Evolutionary conservation across 2,329 filamentous ascomycete species (phyloP).

Genomic region (Penicillium sp.): DNA sequence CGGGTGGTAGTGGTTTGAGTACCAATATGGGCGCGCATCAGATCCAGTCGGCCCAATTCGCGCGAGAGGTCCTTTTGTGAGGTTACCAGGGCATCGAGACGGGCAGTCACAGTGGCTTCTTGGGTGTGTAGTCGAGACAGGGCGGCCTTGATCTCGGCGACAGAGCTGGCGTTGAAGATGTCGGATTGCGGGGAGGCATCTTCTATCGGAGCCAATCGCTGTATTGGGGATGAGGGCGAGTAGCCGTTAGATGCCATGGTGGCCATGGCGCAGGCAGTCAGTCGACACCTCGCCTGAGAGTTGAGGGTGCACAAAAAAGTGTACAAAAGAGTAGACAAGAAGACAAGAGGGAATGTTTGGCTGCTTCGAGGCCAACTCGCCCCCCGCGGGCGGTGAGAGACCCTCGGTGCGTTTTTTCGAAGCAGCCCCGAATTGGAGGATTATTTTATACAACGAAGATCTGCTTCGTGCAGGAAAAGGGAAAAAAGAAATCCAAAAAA

Average conservation of each 20-base stretch:
- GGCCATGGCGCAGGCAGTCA: too few species aligned
- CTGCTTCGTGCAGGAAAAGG: neutral
- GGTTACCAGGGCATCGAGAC: constrained; percentile 75
- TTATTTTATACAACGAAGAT: neutral
- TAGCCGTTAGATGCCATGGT: constrained; percentile 33
- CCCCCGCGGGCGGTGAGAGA: constrained; percentile 21
- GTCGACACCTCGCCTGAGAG: too few species aligned
- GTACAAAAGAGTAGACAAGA: neutral
- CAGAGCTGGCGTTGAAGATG: constrained; percentile 72
- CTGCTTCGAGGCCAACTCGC: constrained; percentile 25
- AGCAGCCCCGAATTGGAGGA: neutral
- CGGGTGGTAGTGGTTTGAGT: constrained; percentile 84
- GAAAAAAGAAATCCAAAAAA: neutral
- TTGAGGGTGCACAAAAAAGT: too few species aligned
- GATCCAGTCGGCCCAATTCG: constrained; percentile 83
- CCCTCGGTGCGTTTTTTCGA: constrained; percentile 4
- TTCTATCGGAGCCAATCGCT: constrained; percentile 6
- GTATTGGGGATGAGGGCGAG: constrained; percentile 6
- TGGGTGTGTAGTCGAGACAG: constrained; percentile 75
- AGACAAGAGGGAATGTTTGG: neutral
- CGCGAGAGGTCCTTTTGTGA: constrained; percentile 86
- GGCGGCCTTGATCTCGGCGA: constrained; percentile 78
- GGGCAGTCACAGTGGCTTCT: constrained; percentile 73
- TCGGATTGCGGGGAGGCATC: constrained; percentile 27
- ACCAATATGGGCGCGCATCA: constrained; percentile 84